Conservation (phyloP, 352 stramenopile genomes). For the Halophytophthora polymorphica region DNA sequence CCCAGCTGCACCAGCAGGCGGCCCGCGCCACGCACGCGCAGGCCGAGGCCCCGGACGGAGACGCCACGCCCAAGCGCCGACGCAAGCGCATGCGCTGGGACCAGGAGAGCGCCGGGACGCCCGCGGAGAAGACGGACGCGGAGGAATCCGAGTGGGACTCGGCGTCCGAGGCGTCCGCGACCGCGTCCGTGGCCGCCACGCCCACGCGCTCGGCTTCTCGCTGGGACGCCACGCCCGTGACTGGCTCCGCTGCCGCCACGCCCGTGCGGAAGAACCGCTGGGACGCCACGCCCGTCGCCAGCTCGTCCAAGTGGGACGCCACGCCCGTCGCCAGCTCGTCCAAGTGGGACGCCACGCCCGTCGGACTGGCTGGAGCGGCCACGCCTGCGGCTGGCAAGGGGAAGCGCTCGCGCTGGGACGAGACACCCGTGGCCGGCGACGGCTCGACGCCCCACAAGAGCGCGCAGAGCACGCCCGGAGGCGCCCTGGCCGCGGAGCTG, state of each 20-base stretch:
- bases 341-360: conserved; percentile 95
- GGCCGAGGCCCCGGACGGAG: conserved; percentile 6
- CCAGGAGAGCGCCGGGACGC: conserved; percentile 36
- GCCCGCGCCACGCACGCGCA: conserved; percentile 17
- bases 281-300: conserved; percentile 74
- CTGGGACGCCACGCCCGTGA: conserved; percentile 70
- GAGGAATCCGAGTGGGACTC: conserved; percentile 81
- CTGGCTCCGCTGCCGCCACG: conserved; percentile 28
- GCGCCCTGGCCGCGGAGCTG: conserved; percentile 50
- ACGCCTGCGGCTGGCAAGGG: conserved; percentile 48
- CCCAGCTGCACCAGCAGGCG: conserved; percentile 37
- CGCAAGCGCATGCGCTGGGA: conserved; percentile 87
- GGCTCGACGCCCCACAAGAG: conserved; percentile 51
- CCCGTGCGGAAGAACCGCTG: conserved; percentile 76
- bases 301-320: conserved; percentile 27
- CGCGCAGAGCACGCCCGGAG: conserved; percentile 70
- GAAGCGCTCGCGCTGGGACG: conserved; percentile 96
- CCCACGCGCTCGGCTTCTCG: conserved; percentile 59
- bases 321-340: too few relatives aligned
- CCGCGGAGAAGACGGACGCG: conserved; percentile 57
- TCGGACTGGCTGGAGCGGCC: conserved; percentile 37
- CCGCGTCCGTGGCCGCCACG: conserved; percentile 33
- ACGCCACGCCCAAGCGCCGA: conserved; percentile 55
- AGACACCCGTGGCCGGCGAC: conserved; percentile 85
- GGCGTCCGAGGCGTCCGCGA: conserved; percentile 39